phyloP scores from a whole-genome alignment of 106 monocot species.

The Gastrodia elata region DNA sequence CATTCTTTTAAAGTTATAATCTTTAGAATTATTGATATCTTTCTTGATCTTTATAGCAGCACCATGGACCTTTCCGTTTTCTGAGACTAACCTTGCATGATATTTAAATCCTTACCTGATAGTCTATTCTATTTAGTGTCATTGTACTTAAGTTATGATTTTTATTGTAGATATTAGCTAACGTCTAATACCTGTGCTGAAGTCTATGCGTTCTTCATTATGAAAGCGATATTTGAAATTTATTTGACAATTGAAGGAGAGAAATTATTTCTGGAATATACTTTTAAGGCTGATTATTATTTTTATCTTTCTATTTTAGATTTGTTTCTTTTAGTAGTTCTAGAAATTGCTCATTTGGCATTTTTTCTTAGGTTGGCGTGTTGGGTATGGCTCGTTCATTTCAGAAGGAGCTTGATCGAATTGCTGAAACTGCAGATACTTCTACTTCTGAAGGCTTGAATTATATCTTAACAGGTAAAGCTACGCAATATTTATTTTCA shows the following conservation, averaged over 20 bases:
- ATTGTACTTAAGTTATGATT: background rate
- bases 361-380: slow-evolving; percentile 63
- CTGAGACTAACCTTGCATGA: background rate
- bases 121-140: background rate
- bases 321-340: background rate
- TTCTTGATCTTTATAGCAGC: no score
- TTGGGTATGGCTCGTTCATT: slow-evolving; percentile 84
- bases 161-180: no score
- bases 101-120: background rate
- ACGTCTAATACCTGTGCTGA: background rate
- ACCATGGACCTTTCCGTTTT: no score
- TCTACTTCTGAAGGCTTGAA: slow-evolving; percentile 79
- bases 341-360: background rate
- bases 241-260: background rate
- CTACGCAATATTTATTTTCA: background rate
- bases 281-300: background rate
- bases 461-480: slow-evolving; percentile 72
- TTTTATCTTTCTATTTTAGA: background rate
- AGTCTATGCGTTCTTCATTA: background rate
- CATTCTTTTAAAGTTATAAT: no score
- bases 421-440: slow-evolving; percentile 85
- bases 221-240: background rate
- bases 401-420: slow-evolving; percentile 81
- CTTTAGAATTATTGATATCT: no score
- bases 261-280: background rate